Conservation (phyloP, 371 early-diverging fungal genomes). For the Circinella minor region DNA sequence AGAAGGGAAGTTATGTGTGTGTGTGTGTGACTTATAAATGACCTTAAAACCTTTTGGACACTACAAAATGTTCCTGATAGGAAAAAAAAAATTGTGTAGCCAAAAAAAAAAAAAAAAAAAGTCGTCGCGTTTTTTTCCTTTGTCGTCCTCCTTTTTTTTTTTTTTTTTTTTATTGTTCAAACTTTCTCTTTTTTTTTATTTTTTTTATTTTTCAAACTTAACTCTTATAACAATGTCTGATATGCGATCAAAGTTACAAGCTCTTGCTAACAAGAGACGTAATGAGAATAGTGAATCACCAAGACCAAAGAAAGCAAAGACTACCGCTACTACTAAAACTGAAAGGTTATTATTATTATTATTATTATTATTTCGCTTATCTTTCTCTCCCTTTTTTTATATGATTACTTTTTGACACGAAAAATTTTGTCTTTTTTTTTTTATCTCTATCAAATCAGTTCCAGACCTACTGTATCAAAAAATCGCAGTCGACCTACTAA, state of each 20-base stretch:
- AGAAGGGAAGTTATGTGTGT: too few species aligned
- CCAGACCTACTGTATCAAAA: constrained; percentile 14
- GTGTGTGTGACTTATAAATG: too few species aligned
- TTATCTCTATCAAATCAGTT: not conserved
- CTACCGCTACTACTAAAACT: not conserved
- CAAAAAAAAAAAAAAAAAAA: not conserved
- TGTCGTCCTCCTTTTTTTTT: not conserved
- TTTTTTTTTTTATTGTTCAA: not conserved
- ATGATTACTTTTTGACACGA: not conserved
- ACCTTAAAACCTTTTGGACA: too few species aligned
- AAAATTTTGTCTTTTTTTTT: not conserved
- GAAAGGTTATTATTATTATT: not conserved
- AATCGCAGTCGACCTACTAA: not conserved
- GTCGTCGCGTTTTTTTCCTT: not conserved
- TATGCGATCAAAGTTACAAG: constrained; percentile 23
- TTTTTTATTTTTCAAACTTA: not conserved
- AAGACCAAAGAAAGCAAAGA: constrained; percentile 19
- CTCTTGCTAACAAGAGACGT: constrained; percentile 26
- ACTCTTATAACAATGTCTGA: constrained; percentile 24
- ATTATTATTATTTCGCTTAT: too few species aligned
- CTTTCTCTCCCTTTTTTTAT: not conserved
- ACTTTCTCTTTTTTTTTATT: constrained; percentile 8
- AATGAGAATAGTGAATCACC: constrained; percentile 18
- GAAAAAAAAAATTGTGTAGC: not conserved
- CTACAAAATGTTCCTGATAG: not conserved